Base-by-base conservation (phyloP, 441 rosid genomes). In the Viola pubescens region DNA sequence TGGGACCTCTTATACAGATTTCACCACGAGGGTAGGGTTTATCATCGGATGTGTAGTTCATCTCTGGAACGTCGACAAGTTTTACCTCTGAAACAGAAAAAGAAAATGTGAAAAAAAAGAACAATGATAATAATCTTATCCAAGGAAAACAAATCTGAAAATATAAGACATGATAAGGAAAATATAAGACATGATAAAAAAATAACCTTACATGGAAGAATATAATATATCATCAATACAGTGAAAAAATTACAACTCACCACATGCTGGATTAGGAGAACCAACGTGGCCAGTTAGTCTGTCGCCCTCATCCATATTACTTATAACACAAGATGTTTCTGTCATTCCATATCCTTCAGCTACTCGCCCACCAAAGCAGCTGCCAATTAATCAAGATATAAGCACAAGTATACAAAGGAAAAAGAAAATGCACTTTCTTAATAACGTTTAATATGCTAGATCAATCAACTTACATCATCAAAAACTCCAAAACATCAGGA, bases 341-440 rank as follows among this genome's bases (percentile, higher is more conserved):
- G 99, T 94, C 99, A 94, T 94, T 73, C 99, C 99, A 75, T 94
- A 94, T 64, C 99, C 99, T 78, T 94, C 98, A 12, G 63, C 2
- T 62, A 94, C 80, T 6, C 64, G 74, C 54, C 94, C 86, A 62
- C 97, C 89, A 75, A 94, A 87, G 84, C 97, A 90, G 70, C 98
- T 94, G 81, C 60, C 54, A 74, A 57, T 42, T 63, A 73, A 49
- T 62, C 53, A 47, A 51, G 26, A 52, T n/a, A 69, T 54, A 52
- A 44, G 43, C 42, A 26, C 7, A 42, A 71, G 6, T 63, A 55
- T 4, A n/a, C 26, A 9, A 34, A 58, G 46, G 38, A 48, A 48
- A 65, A 59, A 65, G 10, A 38, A 61, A 56, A 37, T 44, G 55
- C 57, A 58, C 42, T 54, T 13, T 65, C 46, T 64, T 9, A 14